Base-by-base conservation (phyloP, 331 rosid genomes). In the Ulmus americana region DNA sequence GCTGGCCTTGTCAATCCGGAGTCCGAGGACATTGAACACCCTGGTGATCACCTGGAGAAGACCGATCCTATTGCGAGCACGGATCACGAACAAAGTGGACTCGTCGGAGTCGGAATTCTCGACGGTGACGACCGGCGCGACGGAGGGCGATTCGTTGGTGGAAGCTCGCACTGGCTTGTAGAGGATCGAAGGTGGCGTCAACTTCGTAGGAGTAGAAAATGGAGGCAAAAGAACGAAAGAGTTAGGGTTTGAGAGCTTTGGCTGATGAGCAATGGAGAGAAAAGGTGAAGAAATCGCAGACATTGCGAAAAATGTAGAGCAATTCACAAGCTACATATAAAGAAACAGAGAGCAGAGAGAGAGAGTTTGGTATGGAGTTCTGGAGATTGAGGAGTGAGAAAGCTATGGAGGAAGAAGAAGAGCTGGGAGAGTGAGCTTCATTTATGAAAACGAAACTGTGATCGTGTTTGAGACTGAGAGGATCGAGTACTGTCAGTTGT, bases 11-110 rank as follows among this genome's bases (percentile, higher is more conserved):
- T 86, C 94, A 16, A 86, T 75, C 6, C 18, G 63, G 70, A 86
- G 88, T 51, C 90, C 85, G 67, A 86, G 87, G 79, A 84, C 82
- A 61, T 73, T 77, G 81, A 86, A 86, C 51, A 83, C 87, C 67
- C 85, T 81, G 65, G 87, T 73, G 70, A 83, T 79, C 71, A 86
- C 75, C 68, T 79, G 87, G 69, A 86, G 90, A 45, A 86, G 87
- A 42, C 95, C 90, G 66, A 84, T 86, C 50, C 82, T 80, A 76
- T 75, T 83, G 20, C 82, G 83, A 39, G 90, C 84, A 0, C 86
- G 87, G 69, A 86, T 81, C 47, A 81, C 82, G 78, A 84, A 81
- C 6, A 49, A 49, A 8, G 81, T 80, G 54, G 81, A 67, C 16
- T 64, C 74, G 35, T 14, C 64, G 58, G 80, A 60, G 5, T 76